A percentile compares a stretch with the other conserved stretches of the same genome.
Evolutionary conservation across 2,329 filamentous ascomycete species (phyloP).

Genomic region (Colletotrichum spaethianum): DNA sequence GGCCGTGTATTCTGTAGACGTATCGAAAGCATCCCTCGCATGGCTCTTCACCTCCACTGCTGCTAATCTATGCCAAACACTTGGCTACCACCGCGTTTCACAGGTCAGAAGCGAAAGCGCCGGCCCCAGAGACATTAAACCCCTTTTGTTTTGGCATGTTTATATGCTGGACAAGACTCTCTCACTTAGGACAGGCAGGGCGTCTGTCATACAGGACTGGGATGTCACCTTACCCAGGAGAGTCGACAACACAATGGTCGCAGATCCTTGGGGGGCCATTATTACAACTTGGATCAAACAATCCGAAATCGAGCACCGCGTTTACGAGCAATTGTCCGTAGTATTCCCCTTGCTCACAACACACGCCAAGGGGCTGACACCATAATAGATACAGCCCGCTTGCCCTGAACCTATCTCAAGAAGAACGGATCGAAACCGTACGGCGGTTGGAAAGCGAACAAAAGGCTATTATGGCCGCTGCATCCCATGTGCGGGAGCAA

Average conservation of each 20-base stretch:
- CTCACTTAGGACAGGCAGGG: slow-evolving; percentile 68
- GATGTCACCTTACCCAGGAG: slow-evolving; percentile 68
- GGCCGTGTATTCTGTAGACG: slow-evolving; percentile 74
- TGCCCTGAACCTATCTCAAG: slow-evolving; percentile 57
- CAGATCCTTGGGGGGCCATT: slow-evolving; percentile 61
- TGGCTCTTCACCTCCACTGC: slow-evolving; percentile 74
- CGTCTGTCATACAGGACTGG: slow-evolving; percentile 69
- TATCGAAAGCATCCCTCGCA: slow-evolving; percentile 73
- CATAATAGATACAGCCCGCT: slow-evolving; percentile 64
- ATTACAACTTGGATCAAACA: slow-evolving; percentile 69
- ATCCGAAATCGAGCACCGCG: slow-evolving; percentile 69
- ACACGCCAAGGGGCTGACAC: slow-evolving; percentile 22
- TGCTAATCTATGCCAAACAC: slow-evolving; percentile 71
- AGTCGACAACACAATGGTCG: slow-evolving; percentile 47
- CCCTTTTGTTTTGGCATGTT: slow-evolving; percentile 64
- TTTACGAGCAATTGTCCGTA: slow-evolving; percentile 66
- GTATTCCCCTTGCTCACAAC: background rate
- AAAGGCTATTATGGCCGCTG: slow-evolving; percentile 53
- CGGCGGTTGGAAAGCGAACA: slow-evolving; percentile 55
- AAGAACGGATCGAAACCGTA: slow-evolving; percentile 57
- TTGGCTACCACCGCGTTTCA: slow-evolving; percentile 70
- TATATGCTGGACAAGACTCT: slow-evolving; percentile 71
- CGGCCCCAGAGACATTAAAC: slow-evolving; percentile 52
- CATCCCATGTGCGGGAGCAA: slow-evolving; percentile 52
- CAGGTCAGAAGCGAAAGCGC: slow-evolving; percentile 51